Percentiles rank a stretch among this genome's conserved stretches.
Evolutionary conservation across 495 filamentous ascomycete genomes (phyloP).

Genomic region (Pyrenula aspistea): DNA sequence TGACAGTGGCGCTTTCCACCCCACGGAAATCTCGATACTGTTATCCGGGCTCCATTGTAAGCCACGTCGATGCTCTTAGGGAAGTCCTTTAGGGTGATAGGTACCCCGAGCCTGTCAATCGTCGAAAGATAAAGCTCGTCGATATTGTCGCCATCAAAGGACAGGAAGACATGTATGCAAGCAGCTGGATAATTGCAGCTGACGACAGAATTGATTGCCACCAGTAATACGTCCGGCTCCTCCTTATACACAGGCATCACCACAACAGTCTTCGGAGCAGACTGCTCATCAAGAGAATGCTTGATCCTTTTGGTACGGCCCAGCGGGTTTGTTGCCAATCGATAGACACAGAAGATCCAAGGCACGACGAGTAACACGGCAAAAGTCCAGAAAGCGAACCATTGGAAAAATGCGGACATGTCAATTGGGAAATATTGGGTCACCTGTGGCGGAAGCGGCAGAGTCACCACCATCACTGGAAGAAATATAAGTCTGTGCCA

Average conservation of each 20-base stretch:
- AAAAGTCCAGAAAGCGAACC: constrained; percentile 97
- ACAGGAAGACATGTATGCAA: constrained; percentile 93
- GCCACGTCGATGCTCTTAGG: constrained; percentile 84
- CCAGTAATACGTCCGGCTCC: constrained; percentile 70
- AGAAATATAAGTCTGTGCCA: constrained; percentile 64
- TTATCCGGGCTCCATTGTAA: constrained; percentile 74
- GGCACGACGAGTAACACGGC: constrained; percentile 72
- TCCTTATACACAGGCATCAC: constrained; percentile 98
- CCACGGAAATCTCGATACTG: constrained; percentile 85
- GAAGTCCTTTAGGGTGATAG: constrained; percentile 62
- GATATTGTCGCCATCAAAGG: constrained; percentile 82
- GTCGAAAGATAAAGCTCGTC: constrained; percentile 86
- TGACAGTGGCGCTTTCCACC: constrained; percentile 92
- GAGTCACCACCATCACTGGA: constrained; percentile 87
- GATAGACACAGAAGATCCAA: constrained; percentile 88
- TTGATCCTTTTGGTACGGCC: constrained; percentile 76
- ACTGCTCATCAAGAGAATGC: constrained; percentile 67
- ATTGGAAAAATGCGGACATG: constrained; percentile 66
- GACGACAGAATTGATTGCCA: constrained; percentile 84
- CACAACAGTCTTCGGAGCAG: constrained; percentile 89
- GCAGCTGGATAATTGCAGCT: constrained; percentile 89
- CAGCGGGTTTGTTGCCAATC: constrained; percentile 73
- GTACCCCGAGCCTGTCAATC: constrained; percentile 77
- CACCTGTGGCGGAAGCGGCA: constrained; percentile 68
- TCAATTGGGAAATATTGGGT: constrained; percentile 53